phyloP scores from a whole-genome alignment of 83 land plant species.

The Diphasiastrum complanatum region DNA sequence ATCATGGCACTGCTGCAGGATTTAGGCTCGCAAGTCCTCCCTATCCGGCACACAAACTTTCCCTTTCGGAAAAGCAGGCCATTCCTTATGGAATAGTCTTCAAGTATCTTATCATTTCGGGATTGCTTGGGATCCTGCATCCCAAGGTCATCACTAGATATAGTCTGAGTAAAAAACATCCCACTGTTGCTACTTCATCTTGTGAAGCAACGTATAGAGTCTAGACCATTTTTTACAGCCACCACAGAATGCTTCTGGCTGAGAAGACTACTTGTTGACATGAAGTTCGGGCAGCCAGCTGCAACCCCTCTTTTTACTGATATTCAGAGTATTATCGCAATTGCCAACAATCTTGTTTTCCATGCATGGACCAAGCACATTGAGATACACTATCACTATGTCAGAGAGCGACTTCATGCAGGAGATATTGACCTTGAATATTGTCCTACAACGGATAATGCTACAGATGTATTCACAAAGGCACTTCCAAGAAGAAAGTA shows the following conservation, averaged over 20 bases:
- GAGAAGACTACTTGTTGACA: background rate
- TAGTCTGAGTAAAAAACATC: no score
- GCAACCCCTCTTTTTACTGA: constrained; percentile 19
- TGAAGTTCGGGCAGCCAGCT: background rate
- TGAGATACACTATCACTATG: constrained; percentile 23
- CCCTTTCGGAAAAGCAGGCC: no score
- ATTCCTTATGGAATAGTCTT: no score
- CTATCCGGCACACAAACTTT: no score
- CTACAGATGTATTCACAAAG: constrained; percentile 42
- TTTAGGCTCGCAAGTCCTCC: no score
- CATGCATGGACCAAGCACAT: constrained; percentile 28
- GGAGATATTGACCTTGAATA: background rate
- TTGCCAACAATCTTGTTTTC: constrained; percentile 21
- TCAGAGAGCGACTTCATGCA: constrained; percentile 15
- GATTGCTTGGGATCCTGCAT: no score
- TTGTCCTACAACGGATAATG: background rate
- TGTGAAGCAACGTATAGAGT: constrained; percentile 26
- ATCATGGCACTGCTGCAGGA: no score
- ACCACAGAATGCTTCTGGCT: constrained; percentile 21
- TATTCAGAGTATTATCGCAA: constrained; percentile 12
- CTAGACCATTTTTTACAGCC: constrained; percentile 4
- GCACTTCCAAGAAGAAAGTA: background rate
- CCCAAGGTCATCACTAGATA: no score
- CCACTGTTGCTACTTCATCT: constrained; percentile 17
- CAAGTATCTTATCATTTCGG: no score